Percentiles rank a stretch among this genome's conserved stretches.
Conservation (phyloP, 2,329 filamentous ascomycete genomes). For the Tolypocladium tundrense region DNA sequence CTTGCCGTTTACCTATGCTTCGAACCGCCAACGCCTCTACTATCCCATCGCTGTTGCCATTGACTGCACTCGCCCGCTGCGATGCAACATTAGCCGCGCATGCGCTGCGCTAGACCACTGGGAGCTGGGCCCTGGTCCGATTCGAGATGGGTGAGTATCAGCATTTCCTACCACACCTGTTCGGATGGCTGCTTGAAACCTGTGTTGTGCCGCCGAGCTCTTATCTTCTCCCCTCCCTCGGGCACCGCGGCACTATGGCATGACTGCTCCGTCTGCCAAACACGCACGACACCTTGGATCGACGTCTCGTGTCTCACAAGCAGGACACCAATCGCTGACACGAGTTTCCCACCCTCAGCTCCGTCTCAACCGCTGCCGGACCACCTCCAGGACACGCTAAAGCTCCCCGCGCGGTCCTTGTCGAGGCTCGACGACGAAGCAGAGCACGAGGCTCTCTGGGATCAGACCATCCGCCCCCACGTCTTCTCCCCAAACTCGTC, state of each 20-base stretch:
- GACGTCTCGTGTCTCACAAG: not conserved
- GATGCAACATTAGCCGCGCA: constrained; percentile 7
- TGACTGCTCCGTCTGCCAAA: not conserved
- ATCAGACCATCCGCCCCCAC: constrained; percentile 39
- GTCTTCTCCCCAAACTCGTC: constrained; percentile 27
- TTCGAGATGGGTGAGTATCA: constrained; percentile 15
- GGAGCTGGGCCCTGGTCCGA: constrained; percentile 12
- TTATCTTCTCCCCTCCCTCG: not conserved
- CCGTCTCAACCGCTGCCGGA: constrained; percentile 51
- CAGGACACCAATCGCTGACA: constrained; percentile 4
- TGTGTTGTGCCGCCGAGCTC: not conserved
- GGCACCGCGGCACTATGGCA: not conserved
- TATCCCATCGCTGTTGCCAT: not conserved
- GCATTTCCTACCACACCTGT: not conserved
- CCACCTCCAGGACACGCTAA: constrained; percentile 39
- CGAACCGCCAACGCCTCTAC: not conserved
- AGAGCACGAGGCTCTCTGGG: constrained; percentile 39
- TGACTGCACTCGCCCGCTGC: not conserved
- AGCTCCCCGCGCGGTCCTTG: constrained; percentile 39
- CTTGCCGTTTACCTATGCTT: not conserved
- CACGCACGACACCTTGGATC: not conserved
- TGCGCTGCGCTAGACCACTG: constrained; percentile 8
- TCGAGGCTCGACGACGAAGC: constrained; percentile 43
- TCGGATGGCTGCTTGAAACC: not conserved
- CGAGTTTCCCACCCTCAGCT: constrained; percentile 25